A percentile compares a stretch with the other conserved stretches of the same genome.
Conservation (phyloP, 139 green algal species). For the Micromonas commoda region DNA sequence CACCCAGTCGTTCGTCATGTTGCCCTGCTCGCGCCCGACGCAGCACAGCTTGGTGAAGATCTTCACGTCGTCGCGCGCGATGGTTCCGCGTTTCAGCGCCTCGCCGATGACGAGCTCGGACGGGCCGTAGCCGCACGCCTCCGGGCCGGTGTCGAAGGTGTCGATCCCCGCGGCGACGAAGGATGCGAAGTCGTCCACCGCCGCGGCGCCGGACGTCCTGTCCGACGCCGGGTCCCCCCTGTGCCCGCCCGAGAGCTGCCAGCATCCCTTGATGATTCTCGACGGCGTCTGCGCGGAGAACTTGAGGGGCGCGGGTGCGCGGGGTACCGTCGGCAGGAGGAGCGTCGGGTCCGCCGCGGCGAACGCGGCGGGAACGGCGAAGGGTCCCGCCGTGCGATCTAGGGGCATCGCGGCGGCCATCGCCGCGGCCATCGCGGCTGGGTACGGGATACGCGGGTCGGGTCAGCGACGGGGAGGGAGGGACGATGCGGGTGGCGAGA, state of each 20-base stretch:
- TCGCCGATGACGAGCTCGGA: constrained; percentile 70
- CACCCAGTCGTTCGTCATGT: constrained; percentile 57
- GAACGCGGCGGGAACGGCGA: neutral
- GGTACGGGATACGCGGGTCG: too few relatives aligned
- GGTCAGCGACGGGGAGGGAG: too few relatives aligned
- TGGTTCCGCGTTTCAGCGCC: constrained; percentile 40
- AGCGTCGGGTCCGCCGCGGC: neutral
- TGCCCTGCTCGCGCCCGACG: constrained; percentile 49
- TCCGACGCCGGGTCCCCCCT: constrained; percentile 56
- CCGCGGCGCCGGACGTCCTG: constrained; percentile 54
- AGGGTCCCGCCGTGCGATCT: neutral
- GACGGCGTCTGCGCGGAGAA: constrained; percentile 1
- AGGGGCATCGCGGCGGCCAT: neutral
- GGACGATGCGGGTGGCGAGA: too few relatives aligned
- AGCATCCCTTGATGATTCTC: constrained; percentile 59
- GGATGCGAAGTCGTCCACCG: constrained; percentile 53
- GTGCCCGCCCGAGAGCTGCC: constrained; percentile 70
- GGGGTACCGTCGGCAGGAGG: neutral
- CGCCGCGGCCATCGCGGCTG: too few relatives aligned
- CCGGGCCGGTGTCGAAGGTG: constrained; percentile 61
- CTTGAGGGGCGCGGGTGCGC: neutral
- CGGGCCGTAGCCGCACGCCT: constrained; percentile 68
- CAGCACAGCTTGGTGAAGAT: constrained; percentile 79
- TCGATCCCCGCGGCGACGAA: constrained; percentile 64
- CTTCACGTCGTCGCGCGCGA: constrained; percentile 33